These are phyloP conservation scores for Fusarium brachygibbosum DNA, from an alignment of 2,329 filamentous ascomycete genomes.

Conservation along the genomic window DNA sequence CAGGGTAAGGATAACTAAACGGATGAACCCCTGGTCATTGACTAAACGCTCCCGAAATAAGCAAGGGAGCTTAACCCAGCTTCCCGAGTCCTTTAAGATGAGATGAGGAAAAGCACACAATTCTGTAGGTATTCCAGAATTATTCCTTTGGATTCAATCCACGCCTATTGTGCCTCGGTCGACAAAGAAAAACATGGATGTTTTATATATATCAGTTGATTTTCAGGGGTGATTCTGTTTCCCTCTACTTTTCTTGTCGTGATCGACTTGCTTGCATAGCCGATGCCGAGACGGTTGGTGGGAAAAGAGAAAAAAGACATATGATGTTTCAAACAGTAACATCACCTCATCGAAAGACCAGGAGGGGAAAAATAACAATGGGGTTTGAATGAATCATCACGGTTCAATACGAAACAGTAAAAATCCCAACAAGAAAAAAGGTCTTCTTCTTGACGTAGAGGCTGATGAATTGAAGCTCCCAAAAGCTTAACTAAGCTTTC, in stretches of 20 bases:
- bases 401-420: conserved; percentile 5
- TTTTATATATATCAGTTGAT: conserved; percentile 6
- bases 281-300: conserved; percentile 34
- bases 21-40: background rate
- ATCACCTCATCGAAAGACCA: conserved; percentile 31
- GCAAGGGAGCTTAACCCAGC: conserved; percentile 27
- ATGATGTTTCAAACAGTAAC: conserved; percentile 32
- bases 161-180: background rate
- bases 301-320: conserved; percentile 14
- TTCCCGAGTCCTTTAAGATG: conserved; percentile 13
- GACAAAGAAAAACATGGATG: background rate
- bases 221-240: conserved; percentile 26
- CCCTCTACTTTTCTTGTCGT: conserved; percentile 2
- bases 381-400: conserved; percentile 20
- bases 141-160: background rate
- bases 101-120: background rate
- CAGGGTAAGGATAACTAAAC: conserved; percentile 12
- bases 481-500: conserved; percentile 16
- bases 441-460: background rate
- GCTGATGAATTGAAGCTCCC: background rate
- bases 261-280: conserved; percentile 40
- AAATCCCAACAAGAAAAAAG: background rate
- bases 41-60: conserved; percentile 40
- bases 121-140: background rate
- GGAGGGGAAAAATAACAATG: background rate